Percentiles rank a stretch among this genome's conserved stretches.
phyloP scores from a whole-genome alignment of 345 rosid genomes.

The Dimocarpus longan region DNA sequence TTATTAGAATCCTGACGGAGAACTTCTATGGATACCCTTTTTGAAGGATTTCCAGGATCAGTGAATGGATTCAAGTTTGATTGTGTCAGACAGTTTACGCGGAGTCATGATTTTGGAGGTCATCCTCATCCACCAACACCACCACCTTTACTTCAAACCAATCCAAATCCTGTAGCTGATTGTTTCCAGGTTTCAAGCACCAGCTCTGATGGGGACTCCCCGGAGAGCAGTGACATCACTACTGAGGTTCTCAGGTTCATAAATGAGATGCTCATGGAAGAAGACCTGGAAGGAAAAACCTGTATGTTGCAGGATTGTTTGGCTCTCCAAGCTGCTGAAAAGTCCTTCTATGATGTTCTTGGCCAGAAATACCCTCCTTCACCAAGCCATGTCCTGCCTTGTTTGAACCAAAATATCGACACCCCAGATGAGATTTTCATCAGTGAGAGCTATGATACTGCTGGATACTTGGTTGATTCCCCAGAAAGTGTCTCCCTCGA shows the following conservation, averaged over 20 bases:
- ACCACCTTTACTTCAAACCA: constrained; percentile 12
- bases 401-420: not conserved
- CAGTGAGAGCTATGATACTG: constrained; percentile 10
- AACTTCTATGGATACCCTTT: constrained; percentile 30
- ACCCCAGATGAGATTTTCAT: constrained; percentile 22
- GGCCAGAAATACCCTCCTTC: constrained; percentile 49
- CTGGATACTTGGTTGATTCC: constrained; percentile 15
- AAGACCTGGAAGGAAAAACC: constrained; percentile 63
- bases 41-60: constrained; percentile 24
- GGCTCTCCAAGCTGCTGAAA: constrained; percentile 87
- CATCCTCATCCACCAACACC: not conserved
- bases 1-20: not conserved
- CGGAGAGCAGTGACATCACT: constrained; percentile 34
- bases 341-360: constrained; percentile 65
- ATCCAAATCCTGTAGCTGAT: constrained; percentile 2
- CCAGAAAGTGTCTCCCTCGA: constrained; percentile 15
- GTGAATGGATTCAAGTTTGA: constrained; percentile 24
- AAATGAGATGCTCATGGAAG: constrained; percentile 83
- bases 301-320: constrained; percentile 77
- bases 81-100: not conserved
- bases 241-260: constrained; percentile 62
- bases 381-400: not conserved
- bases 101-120: too few species aligned
- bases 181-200: constrained; percentile 11
- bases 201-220: constrained; percentile 33